Base-by-base conservation (phyloP, 148 eudicot species). In the Chenopodium suecicum region DNA sequence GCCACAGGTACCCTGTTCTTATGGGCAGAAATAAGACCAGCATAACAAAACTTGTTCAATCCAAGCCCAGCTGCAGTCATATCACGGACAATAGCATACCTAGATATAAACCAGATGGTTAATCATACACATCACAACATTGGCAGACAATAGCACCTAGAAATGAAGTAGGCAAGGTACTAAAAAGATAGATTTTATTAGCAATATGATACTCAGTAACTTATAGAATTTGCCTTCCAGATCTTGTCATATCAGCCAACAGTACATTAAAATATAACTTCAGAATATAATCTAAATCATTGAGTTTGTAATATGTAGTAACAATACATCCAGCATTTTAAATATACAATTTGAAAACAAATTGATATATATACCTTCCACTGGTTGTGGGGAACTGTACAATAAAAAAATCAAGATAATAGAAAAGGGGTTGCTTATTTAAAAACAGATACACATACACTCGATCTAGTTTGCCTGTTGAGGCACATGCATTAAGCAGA, bases 61-160 rank as follows among this genome's bases (percentile, higher is more conserved):
- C 99, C 99, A 81, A 95, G 98, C 83, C 99, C 99, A 85, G 95
- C 94, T 25, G 98, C 93, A 77, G 94, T 95, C 99, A 95, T 95
- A 86, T 95, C 99, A 77, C 98, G 90, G 77, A 95, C 97, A 86
- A 95, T 93, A 52, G 95, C 95, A 85, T 89, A 85, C 88, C 99
- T 94, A 87, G 44, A 85, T 84, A 52, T 78, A 54, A 62, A 23
- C 47, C 69, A 54, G 64, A 41, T 48, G 76, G 74, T 83, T 64
- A 82, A 67, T 52, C 60, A 66, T 46, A 56, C 31, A 50, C 44
- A 29, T 0, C 25, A 64, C 75, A 72, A 29, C 20, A 9, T 65
- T 29, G 73, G 70, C 63, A 27, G 54, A 77, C 9, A 44, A 70
- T 12, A 81, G 73, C 72, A 64, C 63, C 14, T 58, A 47, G 68